Base-by-base conservation (phyloP, 768 basidiomycete species). In the Sporobolomyces pararoseus region DNA sequence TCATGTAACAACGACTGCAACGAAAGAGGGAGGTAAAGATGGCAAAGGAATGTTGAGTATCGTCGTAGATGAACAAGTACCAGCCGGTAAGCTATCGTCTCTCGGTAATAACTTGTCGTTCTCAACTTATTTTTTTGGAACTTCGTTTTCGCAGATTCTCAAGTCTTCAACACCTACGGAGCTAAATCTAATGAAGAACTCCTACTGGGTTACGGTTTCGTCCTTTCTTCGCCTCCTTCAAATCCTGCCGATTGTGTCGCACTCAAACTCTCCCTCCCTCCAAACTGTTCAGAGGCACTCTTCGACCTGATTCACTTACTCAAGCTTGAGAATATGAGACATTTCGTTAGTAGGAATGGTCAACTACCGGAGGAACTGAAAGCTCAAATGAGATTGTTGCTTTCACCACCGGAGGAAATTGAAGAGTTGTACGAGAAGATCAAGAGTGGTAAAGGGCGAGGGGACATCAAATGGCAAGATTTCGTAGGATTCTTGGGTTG, bases 141-240 rank as follows among this genome's bases (percentile, higher is more conserved):
- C n/a, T n/a, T n/a, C n/a, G n/a, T n/a, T n/a, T n/a, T n/a, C n/a
- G 29, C 51, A 59, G 53, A 21, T n/a, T 23, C 47, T 12, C 68
- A 64, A 31, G 63, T 63, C 10, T 63, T 70, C 70, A 65, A 68
- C 34, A 68, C 72, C 6, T 96, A 96, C 78, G 94, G 93, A 0
- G 85, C 87, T 0, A 96, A 96, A 78, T 86, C 91, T 0, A 94
- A 95, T 78, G 84, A 90, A 32, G 90, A 94, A 79, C 84, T 97
- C 51, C 85, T 97, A 53, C 83, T 97, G 6, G 91, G 90, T 7
- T 97, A 96, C 76, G 94, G 95, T 1, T 98, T 97, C 80, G 85
- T 89, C 0, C 78, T 94, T 5, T 81, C 84, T 2, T 9, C 44
- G 6, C 59, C 58, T 35, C 7, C 53, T 7, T 71, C 85, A 34